phyloP scores from a whole-genome alignment of 192 early-diverging fungal genomes.

The Entophlyctis luteolus region DNA sequence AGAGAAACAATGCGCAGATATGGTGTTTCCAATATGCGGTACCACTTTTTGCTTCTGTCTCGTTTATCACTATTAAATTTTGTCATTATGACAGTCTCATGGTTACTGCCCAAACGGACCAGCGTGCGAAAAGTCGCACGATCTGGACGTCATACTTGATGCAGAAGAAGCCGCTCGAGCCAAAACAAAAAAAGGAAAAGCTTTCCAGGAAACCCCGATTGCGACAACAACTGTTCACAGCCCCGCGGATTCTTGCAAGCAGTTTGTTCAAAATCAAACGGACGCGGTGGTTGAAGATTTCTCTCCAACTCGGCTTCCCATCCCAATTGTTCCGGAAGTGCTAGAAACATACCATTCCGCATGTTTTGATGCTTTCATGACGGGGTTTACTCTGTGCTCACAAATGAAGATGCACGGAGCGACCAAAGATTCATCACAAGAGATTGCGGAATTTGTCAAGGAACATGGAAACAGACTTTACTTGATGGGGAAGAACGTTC shows the following conservation, averaged over 20 bases:
- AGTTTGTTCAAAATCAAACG: too few species aligned
- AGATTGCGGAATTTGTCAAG: background rate
- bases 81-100: too few species aligned
- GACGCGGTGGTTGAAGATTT: too few species aligned
- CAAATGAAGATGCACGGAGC: conserved; percentile 29
- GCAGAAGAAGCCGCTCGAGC: conserved; percentile 37
- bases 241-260: too few species aligned
- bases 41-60: too few species aligned
- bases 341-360: conserved; percentile 79
- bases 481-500: conserved; percentile 75
- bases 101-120: conserved; percentile 73
- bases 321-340: conserved; percentile 1
- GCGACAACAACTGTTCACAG: background rate
- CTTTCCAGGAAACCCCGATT: background rate
- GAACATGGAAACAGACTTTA: conserved; percentile 76
- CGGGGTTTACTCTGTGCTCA: conserved; percentile 78
- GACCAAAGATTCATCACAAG: background rate
- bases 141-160: conserved; percentile 86
- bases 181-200: conserved; percentile 12
- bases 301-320: background rate
- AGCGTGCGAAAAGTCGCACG: conserved; percentile 71
- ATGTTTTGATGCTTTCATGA: conserved; percentile 96
- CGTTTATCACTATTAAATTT: too few species aligned
- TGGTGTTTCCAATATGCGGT: conserved; percentile 85
- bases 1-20: background rate